Percentiles rank a stretch among this genome's conserved stretches.
Evolutionary conservation across 768 basidiomycete species (phyloP).

Genomic region (Melanogaster broomeanus): DNA sequence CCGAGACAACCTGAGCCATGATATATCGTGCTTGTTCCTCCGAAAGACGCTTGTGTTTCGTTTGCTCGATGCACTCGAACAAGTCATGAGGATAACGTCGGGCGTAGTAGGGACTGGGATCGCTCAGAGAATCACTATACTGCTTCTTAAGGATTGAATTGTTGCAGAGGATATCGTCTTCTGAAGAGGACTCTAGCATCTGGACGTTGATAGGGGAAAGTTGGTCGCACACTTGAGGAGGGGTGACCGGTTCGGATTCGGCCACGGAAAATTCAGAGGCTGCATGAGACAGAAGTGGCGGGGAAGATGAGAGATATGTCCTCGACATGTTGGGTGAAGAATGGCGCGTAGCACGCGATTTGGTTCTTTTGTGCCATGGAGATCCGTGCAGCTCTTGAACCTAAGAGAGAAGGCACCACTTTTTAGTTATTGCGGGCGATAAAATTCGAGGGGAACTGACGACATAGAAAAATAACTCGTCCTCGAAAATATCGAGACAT

Average conservation of each 20-base stretch:
- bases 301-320: conserved; percentile 32
- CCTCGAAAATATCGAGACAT: conserved; percentile 85
- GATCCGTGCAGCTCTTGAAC: conserved; percentile 92
- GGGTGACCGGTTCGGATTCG: conserved; percentile 46
- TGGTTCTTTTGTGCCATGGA: conserved; percentile 68
- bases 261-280: conserved; percentile 47
- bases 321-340: conserved; percentile 28
- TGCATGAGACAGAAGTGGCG: conserved; percentile 61
- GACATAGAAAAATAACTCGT: conserved; percentile 82
- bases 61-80: conserved; percentile 94
- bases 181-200: conserved; percentile 12
- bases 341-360: conserved; percentile 28
- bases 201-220: conserved; percentile 22
- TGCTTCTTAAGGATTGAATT: conserved; percentile 12
- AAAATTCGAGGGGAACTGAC: conserved; percentile 44
- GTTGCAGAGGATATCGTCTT: conserved; percentile 7
- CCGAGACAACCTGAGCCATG: conserved; percentile 86
- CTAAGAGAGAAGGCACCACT: conserved; percentile 38
- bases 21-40: conserved; percentile 81
- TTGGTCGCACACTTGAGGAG: conserved; percentile 33
- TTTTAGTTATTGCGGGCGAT: conserved; percentile 4
- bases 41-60: conserved; percentile 72
- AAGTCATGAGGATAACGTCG: conserved; percentile 87
- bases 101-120: conserved; percentile 46
- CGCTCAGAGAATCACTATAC: conserved; percentile 9